These are phyloP conservation scores for Aspergillus quadricinctus DNA, from an alignment of 2,329 filamentous ascomycete genomes.

Conservation along the genomic window DNA sequence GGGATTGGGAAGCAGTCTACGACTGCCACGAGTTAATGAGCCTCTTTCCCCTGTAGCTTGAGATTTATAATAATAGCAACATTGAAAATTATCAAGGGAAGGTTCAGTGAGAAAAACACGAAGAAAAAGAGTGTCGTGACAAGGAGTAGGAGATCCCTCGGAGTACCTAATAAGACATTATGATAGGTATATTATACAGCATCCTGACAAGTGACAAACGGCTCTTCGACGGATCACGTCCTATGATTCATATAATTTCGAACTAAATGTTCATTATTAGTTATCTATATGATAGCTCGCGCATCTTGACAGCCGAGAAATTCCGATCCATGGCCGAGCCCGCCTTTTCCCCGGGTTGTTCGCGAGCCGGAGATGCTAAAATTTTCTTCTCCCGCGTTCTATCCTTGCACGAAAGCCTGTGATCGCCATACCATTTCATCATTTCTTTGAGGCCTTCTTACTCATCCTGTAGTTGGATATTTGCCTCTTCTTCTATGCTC, in stretches of 20 bases:
- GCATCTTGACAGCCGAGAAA: conserved; percentile 15
- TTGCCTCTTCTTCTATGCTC: not conserved
- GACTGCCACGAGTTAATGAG: not conserved
- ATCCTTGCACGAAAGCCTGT: conserved; percentile 2
- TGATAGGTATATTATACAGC: not conserved
- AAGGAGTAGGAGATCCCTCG: not conserved
- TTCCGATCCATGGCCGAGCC: conserved; percentile 19
- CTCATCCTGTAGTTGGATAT: conserved; percentile 8
- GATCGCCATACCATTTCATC: conserved; percentile 13
- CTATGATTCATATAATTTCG: not conserved
- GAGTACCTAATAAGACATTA: not conserved
- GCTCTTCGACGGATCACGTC: too few relatives aligned
- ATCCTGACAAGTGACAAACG: too few relatives aligned
- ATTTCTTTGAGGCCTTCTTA: conserved; percentile 3
- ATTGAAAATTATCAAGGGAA: not conserved
- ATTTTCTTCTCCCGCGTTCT: conserved; percentile 13
- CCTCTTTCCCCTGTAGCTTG: not conserved
- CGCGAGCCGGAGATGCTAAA: conserved; percentile 4
- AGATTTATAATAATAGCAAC: not conserved
- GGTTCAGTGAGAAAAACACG: not conserved
- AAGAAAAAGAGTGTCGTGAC: not conserved
- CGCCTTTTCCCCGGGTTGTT: conserved; percentile 4
- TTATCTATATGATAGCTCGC: too few relatives aligned
- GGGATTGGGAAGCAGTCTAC: not conserved
- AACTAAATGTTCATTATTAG: not conserved